Base-by-base conservation (phyloP, 2,329 filamentous ascomycete species). In the Lasiodiplodia sp. region DNA sequence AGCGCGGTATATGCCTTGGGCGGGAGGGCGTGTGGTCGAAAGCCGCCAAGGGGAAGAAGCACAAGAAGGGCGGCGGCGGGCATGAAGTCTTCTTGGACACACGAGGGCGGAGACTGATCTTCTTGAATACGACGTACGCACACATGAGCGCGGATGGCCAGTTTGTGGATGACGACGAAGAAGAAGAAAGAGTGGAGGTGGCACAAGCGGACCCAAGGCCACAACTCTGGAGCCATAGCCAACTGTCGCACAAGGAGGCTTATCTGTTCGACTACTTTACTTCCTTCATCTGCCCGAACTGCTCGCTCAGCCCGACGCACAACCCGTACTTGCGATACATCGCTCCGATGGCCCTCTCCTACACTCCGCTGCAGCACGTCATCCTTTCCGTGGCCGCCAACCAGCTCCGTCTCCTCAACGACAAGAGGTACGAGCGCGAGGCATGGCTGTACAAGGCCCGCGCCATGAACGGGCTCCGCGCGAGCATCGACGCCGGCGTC, bases 301-400 rank as follows among this genome's bases (percentile, higher is more conserved):
- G 77, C 66, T 77, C 77, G 4, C 69, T 78, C 4, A 78, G 73
- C 47, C 55, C 68, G 18, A 69, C 69, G 3, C 66, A 75, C 25
- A 78, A 78, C 37, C 77, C 76, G 7, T 78, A 78, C 63, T 67
- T 77, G 8, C 70, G 69, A 12, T 71, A 73, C 53, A 70, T 75
- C 40, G 71, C 70, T 4, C 75, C 75, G 0, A 69, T 77, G 34
- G 72, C 69, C 11, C 75, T 72, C 47, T 62, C 56, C 10, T 74
- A 71, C 51, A 67, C 64, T 8, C 73, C 76, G 1, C 70, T 78
- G 12, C 71, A 71, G 44, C 70, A 75, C 47, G 72, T 74, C 12
- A 68, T 78, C 1, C 69, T 78, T 21, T 75, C 76, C 0, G 75
- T 76, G 8, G 72, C 77, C 4, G 75, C 75, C 5, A 77, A 76